Evolutionary conservation across 148 eudicot species (phyloP).

Genomic region (Bassia scoparia): DNA sequence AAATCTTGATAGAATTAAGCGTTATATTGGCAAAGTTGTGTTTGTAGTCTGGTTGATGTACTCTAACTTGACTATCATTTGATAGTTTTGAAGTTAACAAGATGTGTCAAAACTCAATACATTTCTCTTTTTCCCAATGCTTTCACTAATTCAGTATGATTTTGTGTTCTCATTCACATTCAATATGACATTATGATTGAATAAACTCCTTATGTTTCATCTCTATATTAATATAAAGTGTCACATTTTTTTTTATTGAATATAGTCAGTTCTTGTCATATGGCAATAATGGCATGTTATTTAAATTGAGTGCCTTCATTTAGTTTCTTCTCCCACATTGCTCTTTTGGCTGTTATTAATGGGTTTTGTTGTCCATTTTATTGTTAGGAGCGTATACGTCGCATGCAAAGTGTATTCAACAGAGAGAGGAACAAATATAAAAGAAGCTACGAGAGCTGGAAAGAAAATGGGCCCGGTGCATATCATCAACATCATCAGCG

Average conservation of each 20-base stretch:
- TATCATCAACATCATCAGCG: constrained; percentile 89
- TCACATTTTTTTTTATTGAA: not conserved
- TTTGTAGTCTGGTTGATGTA: not conserved
- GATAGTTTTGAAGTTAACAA: not conserved
- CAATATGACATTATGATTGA: not conserved
- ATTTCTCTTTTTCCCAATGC: too few species aligned
- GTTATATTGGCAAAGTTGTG: not conserved
- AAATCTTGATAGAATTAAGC: not conserved
- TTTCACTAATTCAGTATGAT: not conserved
- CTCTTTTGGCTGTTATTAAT: not conserved
- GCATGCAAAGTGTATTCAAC: constrained; percentile 96
- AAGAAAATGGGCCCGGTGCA: constrained; percentile 55
- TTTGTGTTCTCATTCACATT: not conserved
- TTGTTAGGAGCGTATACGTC: constrained; percentile 85
- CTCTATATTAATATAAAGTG: not conserved
- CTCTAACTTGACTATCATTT: not conserved
- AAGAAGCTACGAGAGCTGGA: constrained; percentile 82
- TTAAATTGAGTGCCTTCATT: not conserved
- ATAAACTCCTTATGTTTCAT: constrained; percentile 3
- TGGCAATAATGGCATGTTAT: not conserved
- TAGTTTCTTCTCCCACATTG: not conserved
- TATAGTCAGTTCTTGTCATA: not conserved
- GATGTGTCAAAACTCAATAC: too few species aligned
- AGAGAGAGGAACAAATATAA: constrained; percentile 80
- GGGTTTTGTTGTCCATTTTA: constrained; percentile 1